phyloP scores from a whole-genome alignment of 495 filamentous ascomycete species.

The Penicillium maclennaniae region DNA sequence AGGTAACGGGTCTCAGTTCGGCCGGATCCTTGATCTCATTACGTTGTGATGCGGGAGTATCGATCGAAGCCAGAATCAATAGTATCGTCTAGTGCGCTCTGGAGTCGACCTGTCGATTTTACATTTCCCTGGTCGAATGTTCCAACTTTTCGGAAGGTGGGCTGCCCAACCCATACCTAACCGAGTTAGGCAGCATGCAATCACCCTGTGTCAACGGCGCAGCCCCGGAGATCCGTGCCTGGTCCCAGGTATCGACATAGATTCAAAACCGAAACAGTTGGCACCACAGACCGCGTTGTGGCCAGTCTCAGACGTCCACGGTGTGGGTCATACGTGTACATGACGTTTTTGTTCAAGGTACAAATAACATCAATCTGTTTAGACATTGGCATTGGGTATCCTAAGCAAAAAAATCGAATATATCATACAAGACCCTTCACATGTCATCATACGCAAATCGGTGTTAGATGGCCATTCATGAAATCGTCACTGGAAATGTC shows the following conservation, averaged over 20 bases:
- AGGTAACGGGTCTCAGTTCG: background rate
- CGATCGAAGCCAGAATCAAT: background rate
- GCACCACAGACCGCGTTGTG: background rate
- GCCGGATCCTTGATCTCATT: background rate
- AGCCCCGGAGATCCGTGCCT: no score
- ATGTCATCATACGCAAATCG: constrained; percentile 14
- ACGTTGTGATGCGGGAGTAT: background rate
- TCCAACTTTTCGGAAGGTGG: background rate
- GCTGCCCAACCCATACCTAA: background rate
- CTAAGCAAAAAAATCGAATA: background rate
- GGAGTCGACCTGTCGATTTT: background rate
- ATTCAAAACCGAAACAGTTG: no score
- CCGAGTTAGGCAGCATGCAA: constrained; percentile 10
- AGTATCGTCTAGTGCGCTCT: background rate
- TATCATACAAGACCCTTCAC: background rate
- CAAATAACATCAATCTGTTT: background rate
- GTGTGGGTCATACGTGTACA: background rate
- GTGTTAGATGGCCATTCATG: constrained; percentile 7
- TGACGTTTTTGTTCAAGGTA: background rate
- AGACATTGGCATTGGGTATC: constrained; percentile 13
- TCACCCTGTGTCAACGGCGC: background rate
- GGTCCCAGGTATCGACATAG: no score
- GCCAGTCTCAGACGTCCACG: background rate
- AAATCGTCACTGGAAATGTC: constrained; percentile 1
- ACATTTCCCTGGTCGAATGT: background rate